Percentiles rank a stretch among this genome's conserved stretches.
Conservation (phyloP, 2,329 filamentous ascomycete genomes). For the Xylariaceae sp. region DNA sequence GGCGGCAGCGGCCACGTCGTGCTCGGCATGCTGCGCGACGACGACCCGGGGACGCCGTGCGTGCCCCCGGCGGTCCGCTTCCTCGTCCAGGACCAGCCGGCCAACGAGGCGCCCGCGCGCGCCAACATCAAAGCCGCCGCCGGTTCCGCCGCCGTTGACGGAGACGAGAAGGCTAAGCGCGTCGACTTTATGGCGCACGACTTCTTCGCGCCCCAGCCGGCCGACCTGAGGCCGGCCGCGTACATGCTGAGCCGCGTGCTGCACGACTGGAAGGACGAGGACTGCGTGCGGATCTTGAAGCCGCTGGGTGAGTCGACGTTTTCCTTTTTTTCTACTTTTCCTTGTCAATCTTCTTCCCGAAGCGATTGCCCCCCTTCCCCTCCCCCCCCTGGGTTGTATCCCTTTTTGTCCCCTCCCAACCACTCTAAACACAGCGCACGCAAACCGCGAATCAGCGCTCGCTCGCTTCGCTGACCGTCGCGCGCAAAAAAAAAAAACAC, state of each 20-base stretch:
- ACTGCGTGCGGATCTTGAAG: conserved; percentile 27
- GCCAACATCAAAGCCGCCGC: no score
- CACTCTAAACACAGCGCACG: no score
- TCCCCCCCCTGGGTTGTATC: no score
- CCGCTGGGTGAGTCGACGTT: conserved; percentile 11
- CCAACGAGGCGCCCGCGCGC: neutral
- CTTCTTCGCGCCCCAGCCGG: conserved; percentile 29
- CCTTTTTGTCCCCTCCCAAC: no score
- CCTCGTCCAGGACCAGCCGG: neutral
- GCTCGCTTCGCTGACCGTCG: no score
- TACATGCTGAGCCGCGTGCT: conserved; percentile 31
- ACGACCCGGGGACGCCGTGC: no score
- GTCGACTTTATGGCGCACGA: conserved; percentile 25
- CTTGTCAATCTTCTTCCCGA: no score
- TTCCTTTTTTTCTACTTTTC: no score
- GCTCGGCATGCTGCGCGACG: neutral
- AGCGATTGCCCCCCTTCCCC: no score
- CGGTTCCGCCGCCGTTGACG: neutral
- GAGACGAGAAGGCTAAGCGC: conserved; percentile 6
- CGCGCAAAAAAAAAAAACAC: no score
- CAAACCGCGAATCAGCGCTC: no score
- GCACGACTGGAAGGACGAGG: conserved; percentile 32
- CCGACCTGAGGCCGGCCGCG: conserved; percentile 17
- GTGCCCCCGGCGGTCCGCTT: neutral
- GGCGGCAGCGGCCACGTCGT: neutral